Conservation (phyloP, 2,329 filamentous ascomycete species). For the Aspergillus eucalypticola region DNA sequence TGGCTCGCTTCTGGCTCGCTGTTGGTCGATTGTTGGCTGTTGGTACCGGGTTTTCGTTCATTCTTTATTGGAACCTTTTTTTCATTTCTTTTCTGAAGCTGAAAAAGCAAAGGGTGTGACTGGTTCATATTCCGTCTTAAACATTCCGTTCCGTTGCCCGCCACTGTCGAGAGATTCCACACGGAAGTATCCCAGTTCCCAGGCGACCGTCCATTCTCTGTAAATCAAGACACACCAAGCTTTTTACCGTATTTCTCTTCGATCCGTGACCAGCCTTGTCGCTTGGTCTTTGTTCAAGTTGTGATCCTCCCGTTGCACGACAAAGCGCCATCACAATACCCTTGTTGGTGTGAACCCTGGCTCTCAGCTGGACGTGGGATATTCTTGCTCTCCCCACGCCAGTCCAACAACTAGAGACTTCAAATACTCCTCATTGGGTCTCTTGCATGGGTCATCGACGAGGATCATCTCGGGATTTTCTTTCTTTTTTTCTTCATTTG, state of each 20-base stretch:
- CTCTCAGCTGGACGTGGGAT: slow-evolving; percentile 1
- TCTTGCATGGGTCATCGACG: neutral
- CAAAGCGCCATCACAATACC: slow-evolving; percentile 12
- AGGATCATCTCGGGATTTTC: neutral
- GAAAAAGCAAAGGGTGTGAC: slow-evolving; percentile 9
- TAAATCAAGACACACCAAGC: neutral
- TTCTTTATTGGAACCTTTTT: neutral
- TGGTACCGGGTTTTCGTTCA: neutral
- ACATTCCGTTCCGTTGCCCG: slow-evolving; percentile 20
- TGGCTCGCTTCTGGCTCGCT: neutral
- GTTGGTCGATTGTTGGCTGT: neutral
- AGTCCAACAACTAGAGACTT: neutral
- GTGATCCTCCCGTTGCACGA: neutral
- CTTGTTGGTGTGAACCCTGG: slow-evolving; percentile 14
- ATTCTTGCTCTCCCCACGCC: neutral
- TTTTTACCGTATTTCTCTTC: neutral
- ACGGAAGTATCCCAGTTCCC: neutral
- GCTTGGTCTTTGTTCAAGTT: slow-evolving; percentile 2
- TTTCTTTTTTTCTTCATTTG: slow-evolving; percentile 1
- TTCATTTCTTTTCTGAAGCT: neutral
- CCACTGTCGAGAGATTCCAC: neutral
- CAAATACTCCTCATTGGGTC: neutral
- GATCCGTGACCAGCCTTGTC: neutral
- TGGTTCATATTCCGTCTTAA: slow-evolving; percentile 7
- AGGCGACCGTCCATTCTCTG: slow-evolving; percentile 4